These are phyloP conservation scores for Crithidia sp. DNA, from an alignment of 208 protist species.

Conservation along the genomic window DNA sequence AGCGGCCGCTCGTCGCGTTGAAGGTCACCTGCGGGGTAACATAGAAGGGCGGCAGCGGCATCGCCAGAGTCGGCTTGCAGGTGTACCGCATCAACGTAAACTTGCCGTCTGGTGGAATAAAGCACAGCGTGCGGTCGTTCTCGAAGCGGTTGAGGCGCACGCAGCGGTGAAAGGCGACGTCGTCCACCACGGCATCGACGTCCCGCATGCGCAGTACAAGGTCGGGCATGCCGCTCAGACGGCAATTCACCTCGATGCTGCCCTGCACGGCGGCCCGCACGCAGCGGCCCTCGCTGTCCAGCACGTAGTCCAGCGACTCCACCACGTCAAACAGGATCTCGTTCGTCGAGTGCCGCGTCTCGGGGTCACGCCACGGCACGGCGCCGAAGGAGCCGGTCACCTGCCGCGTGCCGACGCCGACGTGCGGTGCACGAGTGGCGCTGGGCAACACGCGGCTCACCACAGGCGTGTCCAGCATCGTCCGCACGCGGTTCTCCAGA, in stretches of 20 bases:
- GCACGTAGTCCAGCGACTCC: conserved; percentile 83
- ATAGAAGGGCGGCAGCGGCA: conserved; percentile 78
- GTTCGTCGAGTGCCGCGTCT: conserved; percentile 76
- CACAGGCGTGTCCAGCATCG: conserved; percentile 60
- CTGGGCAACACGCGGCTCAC: conserved; percentile 33
- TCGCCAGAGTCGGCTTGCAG: conserved; percentile 49
- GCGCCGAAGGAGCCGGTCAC: conserved; percentile 11
- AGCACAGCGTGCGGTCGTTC: conserved; percentile 73
- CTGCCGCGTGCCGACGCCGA: conserved; percentile 29
- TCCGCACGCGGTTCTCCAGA: conserved; percentile 82
- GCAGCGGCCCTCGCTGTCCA: conserved; percentile 79
- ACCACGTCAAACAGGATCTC: conserved; percentile 95
- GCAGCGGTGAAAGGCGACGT: conserved; percentile 90
- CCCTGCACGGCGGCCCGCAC: conserved; percentile 71
- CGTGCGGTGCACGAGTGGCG: conserved; percentile 8
- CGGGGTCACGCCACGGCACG: conserved; percentile 84
- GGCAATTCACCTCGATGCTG: conserved; percentile 81
- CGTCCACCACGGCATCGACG: conserved; percentile 64
- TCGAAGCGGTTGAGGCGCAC: conserved; percentile 77
- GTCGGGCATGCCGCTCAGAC: conserved; percentile 91
- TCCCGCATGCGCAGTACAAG: conserved; percentile 75
- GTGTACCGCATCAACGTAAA: conserved; percentile 90
- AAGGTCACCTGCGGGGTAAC: conserved; percentile 90
- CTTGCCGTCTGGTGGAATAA: conserved; percentile 91
- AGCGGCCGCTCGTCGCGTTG: conserved; percentile 63